phyloP scores from a whole-genome alignment of 2,329 filamentous ascomycete genomes.

The Emydomyces testavorans region DNA sequence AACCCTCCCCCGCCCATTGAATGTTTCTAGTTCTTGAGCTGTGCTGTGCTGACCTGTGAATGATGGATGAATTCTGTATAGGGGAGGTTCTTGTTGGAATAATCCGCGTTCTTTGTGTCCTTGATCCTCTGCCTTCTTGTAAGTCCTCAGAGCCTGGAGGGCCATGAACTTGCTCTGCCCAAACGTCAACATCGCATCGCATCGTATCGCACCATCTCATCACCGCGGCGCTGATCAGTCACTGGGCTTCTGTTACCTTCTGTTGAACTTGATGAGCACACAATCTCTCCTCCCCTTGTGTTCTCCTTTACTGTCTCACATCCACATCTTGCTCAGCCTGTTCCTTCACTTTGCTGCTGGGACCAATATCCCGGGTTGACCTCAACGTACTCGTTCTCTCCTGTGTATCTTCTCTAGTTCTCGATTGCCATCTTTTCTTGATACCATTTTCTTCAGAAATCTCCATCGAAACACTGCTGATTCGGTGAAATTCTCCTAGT shows the following conservation, averaged over 20 bases:
- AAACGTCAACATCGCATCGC: conserved; percentile 1
- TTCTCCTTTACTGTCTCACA: not conserved
- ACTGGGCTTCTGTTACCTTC: conserved; percentile 1
- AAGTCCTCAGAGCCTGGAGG: not conserved
- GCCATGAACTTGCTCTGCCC: not conserved
- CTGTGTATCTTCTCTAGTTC: not conserved
- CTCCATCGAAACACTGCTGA: not conserved
- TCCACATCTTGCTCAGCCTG: not conserved
- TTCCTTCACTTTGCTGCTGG: not conserved
- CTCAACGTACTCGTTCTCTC: not conserved
- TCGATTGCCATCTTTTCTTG: not conserved
- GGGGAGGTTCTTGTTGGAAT: conserved; percentile 1
- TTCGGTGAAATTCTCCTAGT: not conserved
- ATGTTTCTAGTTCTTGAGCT: not conserved
- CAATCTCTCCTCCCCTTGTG: not conserved
- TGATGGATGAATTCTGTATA: not conserved
- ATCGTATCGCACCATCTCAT: conserved; percentile 7
- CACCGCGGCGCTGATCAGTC: conserved; percentile 8
- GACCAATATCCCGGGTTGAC: not conserved
- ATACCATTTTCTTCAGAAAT: not conserved
- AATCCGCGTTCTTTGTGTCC: conserved; percentile 5
- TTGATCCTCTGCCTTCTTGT: conserved; percentile 3
- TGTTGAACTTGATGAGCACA: conserved; percentile 2
- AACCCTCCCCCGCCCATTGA: not conserved
- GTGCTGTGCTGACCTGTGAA: conserved; percentile 2